Base-by-base conservation (phyloP, 169 alveolate species). In the Neospora caninum region DNA sequence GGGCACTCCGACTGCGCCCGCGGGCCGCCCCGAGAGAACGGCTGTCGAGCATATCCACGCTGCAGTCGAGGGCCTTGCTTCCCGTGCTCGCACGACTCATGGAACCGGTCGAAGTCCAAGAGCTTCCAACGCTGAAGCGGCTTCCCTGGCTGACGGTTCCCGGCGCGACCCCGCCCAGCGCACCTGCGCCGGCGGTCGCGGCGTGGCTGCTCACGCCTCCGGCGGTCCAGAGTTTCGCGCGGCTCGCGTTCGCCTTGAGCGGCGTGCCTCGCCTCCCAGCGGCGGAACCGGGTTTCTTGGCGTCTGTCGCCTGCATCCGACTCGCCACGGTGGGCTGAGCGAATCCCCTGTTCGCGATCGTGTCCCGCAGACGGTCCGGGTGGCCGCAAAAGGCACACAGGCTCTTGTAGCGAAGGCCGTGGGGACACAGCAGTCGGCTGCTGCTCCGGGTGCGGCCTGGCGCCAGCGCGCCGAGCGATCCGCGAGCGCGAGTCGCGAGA, bases 361-460 rank as follows among this genome's bases (percentile, higher is more conserved):
- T 1, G n/a, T 7, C n/a, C 34, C 34, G 31, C 4, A 29, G 1
- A 4, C 31, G 7, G n/a, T 64, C 84, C 42, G 38, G 27, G 16
- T 16, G 18, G 84, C 84, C 43, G 43, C 84, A 73, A 43, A 34
- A 36, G 25, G 84, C 43, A 43, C 84, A 73, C 16, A 73, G 42
- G 43, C 84, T 73, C 84, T 73, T 73, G 84, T 73, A 73, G n/a
- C 84, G 41, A 27, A 73, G 84, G 0, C 84, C 84, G 84, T 73
- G 84, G 43, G 84, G 84, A 20, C 84, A 73, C 45, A 73, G 43
- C 84, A 73, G 84, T 6, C 84, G 39, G 84, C 84, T 73, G 84
- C 43, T n/a, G 84, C 73, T 64, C 73, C 73, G 73, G 31, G 31
- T 13, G 31, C 31, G 25, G 4, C 73, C 73, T 16, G 73, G 34